Evolutionary conservation across 1,139 yeast genomes (phyloP).

Genomic region (Taphrina betulina): DNA sequence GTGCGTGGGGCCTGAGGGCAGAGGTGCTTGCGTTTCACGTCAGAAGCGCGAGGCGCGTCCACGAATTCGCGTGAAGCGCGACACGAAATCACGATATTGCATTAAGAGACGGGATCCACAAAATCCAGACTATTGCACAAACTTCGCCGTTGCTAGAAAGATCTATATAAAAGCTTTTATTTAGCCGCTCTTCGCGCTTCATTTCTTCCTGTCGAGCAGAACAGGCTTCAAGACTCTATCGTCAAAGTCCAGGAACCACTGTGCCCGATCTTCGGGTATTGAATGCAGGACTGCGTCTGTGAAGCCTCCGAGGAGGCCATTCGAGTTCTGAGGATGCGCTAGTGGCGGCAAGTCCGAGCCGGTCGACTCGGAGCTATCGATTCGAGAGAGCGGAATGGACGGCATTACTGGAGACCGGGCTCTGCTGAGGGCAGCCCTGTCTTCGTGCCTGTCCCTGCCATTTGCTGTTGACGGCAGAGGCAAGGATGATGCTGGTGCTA

Average conservation of each 20-base stretch:
- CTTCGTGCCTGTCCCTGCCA: conserved; percentile 17
- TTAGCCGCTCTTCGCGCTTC: no score
- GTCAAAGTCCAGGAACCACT: conserved; percentile 89
- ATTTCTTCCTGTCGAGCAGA: conserved; percentile 62
- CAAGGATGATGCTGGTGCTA: conserved; percentile 13
- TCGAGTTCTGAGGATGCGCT: conserved; percentile 33
- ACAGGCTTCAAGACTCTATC: conserved; percentile 97
- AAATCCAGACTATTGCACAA: no score
- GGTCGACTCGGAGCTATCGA: conserved; percentile 28
- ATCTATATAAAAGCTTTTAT: no score
- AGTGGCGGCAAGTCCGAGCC: conserved; percentile 35
- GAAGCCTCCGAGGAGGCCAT: conserved; percentile 5
- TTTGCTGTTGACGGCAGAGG: conserved; percentile 9
- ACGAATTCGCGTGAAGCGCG: no score
- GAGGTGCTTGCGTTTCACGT: no score
- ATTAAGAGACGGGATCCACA: no score
- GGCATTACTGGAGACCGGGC: conserved; percentile 4
- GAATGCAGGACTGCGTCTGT: conserved; percentile 37
- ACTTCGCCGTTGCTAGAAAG: no score
- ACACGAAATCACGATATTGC: no score
- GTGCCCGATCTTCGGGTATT: conserved; percentile 31
- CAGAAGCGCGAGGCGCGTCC: no score
- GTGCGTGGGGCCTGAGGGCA: no score
- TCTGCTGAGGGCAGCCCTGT: conserved; percentile 13
- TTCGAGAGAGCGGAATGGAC: conserved; percentile 19